These are phyloP conservation scores for Theobroma cacao DNA, from an alignment of 345 rosid species.

Conservation along the genomic window DNA sequence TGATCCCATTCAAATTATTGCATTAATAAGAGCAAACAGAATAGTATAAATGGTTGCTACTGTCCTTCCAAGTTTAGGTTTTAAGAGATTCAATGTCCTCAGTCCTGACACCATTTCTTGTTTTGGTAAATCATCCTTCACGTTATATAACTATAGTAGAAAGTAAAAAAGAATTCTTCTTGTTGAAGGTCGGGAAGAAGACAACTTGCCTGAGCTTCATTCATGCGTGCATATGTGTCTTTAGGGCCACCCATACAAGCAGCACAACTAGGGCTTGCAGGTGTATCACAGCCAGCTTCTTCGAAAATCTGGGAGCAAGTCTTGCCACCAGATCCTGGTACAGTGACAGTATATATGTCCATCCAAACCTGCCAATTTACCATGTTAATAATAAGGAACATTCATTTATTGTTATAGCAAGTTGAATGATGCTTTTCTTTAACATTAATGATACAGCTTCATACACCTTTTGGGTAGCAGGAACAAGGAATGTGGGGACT, in stretches of 20 bases:
- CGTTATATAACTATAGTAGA: too few species aligned
- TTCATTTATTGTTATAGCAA: neutral
- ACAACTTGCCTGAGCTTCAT: constrained; percentile 57
- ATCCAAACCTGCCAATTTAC: constrained; percentile 69
- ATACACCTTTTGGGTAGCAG: constrained; percentile 87
- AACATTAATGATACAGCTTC: neutral
- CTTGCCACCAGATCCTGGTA: constrained; percentile 95
- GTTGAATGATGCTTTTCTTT: neutral
- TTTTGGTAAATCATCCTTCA: neutral
- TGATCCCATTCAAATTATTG: neutral
- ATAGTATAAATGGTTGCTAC: neutral
- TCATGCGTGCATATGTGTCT: constrained; percentile 94
- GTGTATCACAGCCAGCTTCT: constrained; percentile 98
- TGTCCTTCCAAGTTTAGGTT: neutral
- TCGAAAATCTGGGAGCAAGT: constrained; percentile 95
- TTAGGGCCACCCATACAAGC: constrained; percentile 98
- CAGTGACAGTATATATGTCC: constrained; percentile 82
- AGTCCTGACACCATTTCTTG: too few species aligned
- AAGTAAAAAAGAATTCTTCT: too few species aligned
- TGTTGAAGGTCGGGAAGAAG: neutral
- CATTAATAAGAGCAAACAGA: neutral
- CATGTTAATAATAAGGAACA: neutral
- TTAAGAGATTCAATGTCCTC: too few species aligned
- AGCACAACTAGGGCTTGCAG: constrained; percentile 93
- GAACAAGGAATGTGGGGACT: constrained; percentile 95